phyloP scores from a whole-genome alignment of 371 early-diverging fungal genomes.

The Syncephalastrum monosporum region DNA sequence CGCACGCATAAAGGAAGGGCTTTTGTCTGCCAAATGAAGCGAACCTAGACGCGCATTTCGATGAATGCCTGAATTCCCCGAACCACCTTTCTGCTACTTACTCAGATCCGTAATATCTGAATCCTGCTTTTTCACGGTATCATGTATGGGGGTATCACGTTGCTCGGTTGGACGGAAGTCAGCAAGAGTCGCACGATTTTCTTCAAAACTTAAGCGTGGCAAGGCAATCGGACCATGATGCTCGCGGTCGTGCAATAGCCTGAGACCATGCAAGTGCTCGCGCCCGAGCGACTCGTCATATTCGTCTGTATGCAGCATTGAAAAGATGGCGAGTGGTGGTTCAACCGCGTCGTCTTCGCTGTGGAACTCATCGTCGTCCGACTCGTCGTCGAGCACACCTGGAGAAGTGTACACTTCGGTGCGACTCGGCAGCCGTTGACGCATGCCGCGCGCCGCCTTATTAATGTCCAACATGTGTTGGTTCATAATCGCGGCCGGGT shows the following conservation, averaged over 20 bases:
- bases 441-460: conserved; percentile 19
- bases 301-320: conserved; percentile 58
- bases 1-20: conserved; percentile 69
- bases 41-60: not conserved
- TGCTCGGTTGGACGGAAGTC: conserved; percentile 11
- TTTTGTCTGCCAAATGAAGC: no score
- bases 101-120: not conserved
- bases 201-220: conserved; percentile 35
- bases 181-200: no score
- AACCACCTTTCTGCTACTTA: conserved; percentile 3
- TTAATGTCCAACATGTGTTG: no score
- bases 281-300: conserved; percentile 61
- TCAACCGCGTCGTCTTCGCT: conserved; percentile 11
- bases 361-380: conserved; percentile 56
- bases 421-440: conserved; percentile 42
- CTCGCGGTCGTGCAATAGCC: not conserved
- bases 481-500: no score
- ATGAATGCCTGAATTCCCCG: no score
- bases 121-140: not conserved
- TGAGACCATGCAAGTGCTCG: conserved; percentile 14
- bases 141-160: not conserved
- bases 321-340: conserved; percentile 35
- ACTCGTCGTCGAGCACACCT: conserved; percentile 55
- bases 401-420: conserved; percentile 63
- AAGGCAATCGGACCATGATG: conserved; percentile 11